A percentile compares a stretch with the other conserved stretches of the same genome.
phyloP scores from a whole-genome alignment of 768 basidiomycete species.

The Melanogaster broomeanus region DNA sequence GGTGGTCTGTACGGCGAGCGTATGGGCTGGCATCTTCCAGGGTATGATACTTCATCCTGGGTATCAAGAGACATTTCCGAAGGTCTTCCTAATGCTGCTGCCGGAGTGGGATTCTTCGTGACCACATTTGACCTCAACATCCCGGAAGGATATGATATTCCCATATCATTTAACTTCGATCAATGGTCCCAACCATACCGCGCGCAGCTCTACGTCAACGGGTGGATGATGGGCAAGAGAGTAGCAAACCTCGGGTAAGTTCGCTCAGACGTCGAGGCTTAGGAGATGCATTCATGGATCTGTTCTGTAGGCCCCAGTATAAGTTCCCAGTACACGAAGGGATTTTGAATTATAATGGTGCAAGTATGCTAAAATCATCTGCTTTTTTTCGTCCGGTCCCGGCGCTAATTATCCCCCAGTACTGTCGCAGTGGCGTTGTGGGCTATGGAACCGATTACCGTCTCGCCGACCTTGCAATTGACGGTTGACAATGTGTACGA shows the following conservation, averaged over 20 bases:
- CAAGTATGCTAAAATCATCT: slow-evolving; percentile 47
- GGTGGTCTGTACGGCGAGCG: slow-evolving; percentile 75
- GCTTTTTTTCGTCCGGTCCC: not conserved
- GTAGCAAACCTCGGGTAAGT: slow-evolving; percentile 69
- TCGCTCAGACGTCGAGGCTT: not conserved
- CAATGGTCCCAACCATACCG: slow-evolving; percentile 67
- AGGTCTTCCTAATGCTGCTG: slow-evolving; percentile 55
- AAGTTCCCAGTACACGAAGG: slow-evolving; percentile 86
- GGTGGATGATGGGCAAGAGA: slow-evolving; percentile 88
- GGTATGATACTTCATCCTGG: slow-evolving; percentile 68
- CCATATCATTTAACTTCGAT: slow-evolving; percentile 72
- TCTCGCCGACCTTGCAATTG: slow-evolving; percentile 56
- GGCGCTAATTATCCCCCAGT: slow-evolving; percentile 28
- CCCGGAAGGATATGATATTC: slow-evolving; percentile 60
- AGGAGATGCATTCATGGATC: slow-evolving; percentile 4
- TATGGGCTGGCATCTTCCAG: slow-evolving; percentile 73
- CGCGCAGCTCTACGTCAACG: slow-evolving; percentile 76
- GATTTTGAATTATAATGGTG: slow-evolving; percentile 70
- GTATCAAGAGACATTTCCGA: slow-evolving; percentile 50
- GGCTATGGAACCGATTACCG: slow-evolving; percentile 53
- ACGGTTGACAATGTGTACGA: slow-evolving; percentile 58
- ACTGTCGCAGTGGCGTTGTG: slow-evolving; percentile 69
- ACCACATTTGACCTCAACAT: slow-evolving; percentile 69
- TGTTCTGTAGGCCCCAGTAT: slow-evolving; percentile 60
- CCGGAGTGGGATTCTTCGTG: slow-evolving; percentile 83